Evolutionary conservation across 2,329 filamentous ascomycete species (phyloP).

Genomic region (Botryosphaeria dothidea): DNA sequence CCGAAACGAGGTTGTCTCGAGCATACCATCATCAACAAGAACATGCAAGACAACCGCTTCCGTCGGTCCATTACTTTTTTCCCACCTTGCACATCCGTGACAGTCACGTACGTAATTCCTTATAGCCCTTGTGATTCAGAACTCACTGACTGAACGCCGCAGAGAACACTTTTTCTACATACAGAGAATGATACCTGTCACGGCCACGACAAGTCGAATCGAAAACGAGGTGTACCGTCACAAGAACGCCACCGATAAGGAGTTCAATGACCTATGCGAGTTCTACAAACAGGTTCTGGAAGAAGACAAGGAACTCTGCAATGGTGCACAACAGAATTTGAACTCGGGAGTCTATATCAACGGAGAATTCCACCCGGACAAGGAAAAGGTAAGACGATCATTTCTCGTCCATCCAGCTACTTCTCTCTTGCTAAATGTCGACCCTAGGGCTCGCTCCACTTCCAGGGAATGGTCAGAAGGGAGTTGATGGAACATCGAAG

Average conservation of each 20-base stretch:
- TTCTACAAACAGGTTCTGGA: slow-evolving; percentile 66
- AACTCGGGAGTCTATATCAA: slow-evolving; percentile 63
- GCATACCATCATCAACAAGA: slow-evolving; percentile 33
- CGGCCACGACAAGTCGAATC: slow-evolving; percentile 55
- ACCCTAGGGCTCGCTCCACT: slow-evolving; percentile 49
- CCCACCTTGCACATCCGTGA: slow-evolving; percentile 34
- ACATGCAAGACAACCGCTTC: slow-evolving; percentile 28
- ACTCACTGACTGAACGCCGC: slow-evolving; percentile 18
- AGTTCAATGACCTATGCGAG: slow-evolving; percentile 58
- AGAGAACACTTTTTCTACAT: slow-evolving; percentile 61
- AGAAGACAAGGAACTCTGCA: slow-evolving; percentile 65
- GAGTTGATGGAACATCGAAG: slow-evolving; percentile 48
- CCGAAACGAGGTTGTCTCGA: slow-evolving; percentile 33
- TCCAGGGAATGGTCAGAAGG: slow-evolving; percentile 55
- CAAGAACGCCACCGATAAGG: slow-evolving; percentile 59
- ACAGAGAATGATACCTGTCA: slow-evolving; percentile 61
- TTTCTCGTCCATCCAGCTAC: no score
- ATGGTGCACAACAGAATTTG: slow-evolving; percentile 61
- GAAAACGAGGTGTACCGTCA: slow-evolving; percentile 65
- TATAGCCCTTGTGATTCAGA: neutral
- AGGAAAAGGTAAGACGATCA: slow-evolving; percentile 54
- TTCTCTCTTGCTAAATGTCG: neutral
- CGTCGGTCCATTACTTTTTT: slow-evolving; percentile 34
- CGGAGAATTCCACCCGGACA: slow-evolving; percentile 62
- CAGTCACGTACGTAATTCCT: slow-evolving; percentile 28